Conservation (phyloP, 1,284 basidiomycete genomes). For the Sporisorium reilianum region DNA sequence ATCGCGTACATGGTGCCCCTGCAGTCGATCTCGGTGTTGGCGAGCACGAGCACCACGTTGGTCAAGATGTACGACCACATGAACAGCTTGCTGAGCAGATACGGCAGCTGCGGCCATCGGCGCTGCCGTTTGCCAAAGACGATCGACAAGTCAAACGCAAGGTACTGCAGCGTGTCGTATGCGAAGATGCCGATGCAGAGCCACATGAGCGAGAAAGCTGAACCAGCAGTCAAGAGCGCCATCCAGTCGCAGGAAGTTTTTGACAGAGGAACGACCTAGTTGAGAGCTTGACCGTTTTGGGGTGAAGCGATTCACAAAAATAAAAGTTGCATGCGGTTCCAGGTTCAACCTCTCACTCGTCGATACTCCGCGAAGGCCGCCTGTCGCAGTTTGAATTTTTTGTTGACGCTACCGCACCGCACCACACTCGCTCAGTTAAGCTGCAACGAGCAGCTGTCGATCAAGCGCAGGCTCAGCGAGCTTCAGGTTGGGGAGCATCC, state of each 20-base stretch:
- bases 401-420: too few species aligned
- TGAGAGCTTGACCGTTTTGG: not conserved
- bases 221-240: too few species aligned
- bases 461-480: too few species aligned
- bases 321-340: conserved; percentile 3
- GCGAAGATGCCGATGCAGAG: conserved; percentile 38
- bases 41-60: conserved; percentile 18
- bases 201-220: too few species aligned
- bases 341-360: not conserved
- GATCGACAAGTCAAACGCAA: conserved; percentile 35
- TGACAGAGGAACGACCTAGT: not conserved
- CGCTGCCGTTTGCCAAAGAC: conserved; percentile 27
- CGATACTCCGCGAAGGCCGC: conserved; percentile 5
- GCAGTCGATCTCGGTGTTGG: conserved; percentile 39
- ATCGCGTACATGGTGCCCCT: conserved; percentile 27
- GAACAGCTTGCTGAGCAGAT: conserved; percentile 40
- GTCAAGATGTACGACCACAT: conserved; percentile 33
- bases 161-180: conserved; percentile 31
- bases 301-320: not conserved
- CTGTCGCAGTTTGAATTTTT: conserved; percentile 6
- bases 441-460: too few species aligned
- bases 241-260: too few species aligned
- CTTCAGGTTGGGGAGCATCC: too few species aligned
- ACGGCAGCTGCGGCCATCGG: conserved; percentile 42
- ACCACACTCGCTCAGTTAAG: too few species aligned